A percentile compares a stretch with the other conserved stretches of the same genome.
These are phyloP conservation scores for Coemansia sp. DNA, from an alignment of 192 early-diverging fungal genomes.

Conservation along the genomic window DNA sequence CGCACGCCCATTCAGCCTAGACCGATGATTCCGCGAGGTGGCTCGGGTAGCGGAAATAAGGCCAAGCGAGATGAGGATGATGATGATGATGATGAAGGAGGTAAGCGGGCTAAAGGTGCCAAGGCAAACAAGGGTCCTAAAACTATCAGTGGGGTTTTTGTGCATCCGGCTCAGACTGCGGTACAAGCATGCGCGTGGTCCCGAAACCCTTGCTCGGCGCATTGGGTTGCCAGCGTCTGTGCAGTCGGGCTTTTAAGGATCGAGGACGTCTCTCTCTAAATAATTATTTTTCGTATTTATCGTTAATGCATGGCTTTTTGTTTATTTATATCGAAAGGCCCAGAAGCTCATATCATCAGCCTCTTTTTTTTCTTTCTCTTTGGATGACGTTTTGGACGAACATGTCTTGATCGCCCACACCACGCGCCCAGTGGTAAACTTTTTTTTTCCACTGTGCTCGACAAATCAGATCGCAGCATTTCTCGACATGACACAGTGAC, in stretches of 20 bases:
- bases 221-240: constrained; percentile 37
- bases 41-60: background rate
- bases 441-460: constrained; percentile 2
- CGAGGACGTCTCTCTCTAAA: constrained; percentile 23
- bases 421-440: background rate
- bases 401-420: background rate
- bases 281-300: background rate
- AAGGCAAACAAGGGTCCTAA: background rate
- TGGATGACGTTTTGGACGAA: background rate
- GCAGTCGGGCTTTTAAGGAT: constrained; percentile 35
- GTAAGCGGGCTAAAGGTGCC: background rate
- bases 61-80: background rate
- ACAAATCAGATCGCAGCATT: background rate
- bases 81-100: background rate
- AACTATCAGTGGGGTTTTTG: background rate
- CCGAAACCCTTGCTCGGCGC: constrained; percentile 19
- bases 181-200: constrained; percentile 45
- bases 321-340: background rate
- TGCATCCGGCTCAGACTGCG: constrained; percentile 29
- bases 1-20: background rate
- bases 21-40: background rate
- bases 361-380: background rate
- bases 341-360: background rate
- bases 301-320: background rate
- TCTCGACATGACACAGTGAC: no score